Conservation (phyloP, 805 yeast genomes). For the Ogataea parapolymorpha region DNA sequence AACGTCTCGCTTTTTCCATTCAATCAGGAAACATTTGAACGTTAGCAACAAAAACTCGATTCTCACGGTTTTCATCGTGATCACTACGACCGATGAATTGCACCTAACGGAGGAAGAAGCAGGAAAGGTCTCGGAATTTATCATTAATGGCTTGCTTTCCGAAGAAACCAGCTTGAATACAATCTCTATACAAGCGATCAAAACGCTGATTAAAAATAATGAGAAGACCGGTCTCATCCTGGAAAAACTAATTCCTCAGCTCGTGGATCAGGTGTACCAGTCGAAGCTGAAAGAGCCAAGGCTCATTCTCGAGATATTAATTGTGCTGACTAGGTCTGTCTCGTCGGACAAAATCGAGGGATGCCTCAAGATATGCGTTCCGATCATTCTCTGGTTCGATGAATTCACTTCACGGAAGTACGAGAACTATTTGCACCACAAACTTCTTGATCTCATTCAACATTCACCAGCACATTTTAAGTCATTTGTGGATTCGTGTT, state of each 20-base stretch:
- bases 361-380: conserved; percentile 32
- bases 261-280: conserved; percentile 32
- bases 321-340: conserved; percentile 40
- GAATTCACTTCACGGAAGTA: conserved; percentile 21
- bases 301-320: conserved; percentile 46
- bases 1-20: conserved; percentile 36
- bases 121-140: conserved; percentile 31
- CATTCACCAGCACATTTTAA: conserved; percentile 49
- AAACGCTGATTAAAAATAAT: conserved; percentile 43
- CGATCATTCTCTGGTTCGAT: conserved; percentile 33
- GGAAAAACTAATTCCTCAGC: conserved; percentile 43
- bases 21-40: conserved; percentile 31
- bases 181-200: conserved; percentile 59
- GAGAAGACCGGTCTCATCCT: conserved; percentile 37
- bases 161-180: conserved; percentile 33
- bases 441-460: conserved; percentile 45
- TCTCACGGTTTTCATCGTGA: conserved; percentile 42
- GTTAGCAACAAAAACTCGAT: conserved; percentile 35
- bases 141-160: conserved; percentile 36
- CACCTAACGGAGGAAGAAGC: conserved; percentile 36
- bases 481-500: conserved; percentile 37
- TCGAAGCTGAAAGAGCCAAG: conserved; percentile 32
- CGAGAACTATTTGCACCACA: conserved; percentile 42
- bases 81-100: conserved; percentile 38
- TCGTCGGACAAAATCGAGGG: conserved; percentile 30